Evolutionary conservation across 495 filamentous ascomycete species (phyloP), one percentile per base, ranked within the genome.

Genomic region (Penicillium robsamsonii): DNA sequence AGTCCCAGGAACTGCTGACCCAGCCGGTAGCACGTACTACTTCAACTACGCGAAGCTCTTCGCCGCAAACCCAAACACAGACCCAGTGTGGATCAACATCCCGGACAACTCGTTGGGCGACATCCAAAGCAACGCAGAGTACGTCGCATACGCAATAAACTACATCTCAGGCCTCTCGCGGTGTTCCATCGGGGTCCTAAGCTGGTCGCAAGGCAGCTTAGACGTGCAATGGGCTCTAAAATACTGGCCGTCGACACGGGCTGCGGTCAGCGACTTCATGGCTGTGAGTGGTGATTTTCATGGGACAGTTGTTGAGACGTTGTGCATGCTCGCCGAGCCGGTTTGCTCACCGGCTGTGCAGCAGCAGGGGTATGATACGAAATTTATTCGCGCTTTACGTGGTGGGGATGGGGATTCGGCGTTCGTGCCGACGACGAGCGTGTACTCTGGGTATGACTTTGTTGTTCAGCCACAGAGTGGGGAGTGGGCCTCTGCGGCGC

Each of bases 181-280:
- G n/a, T n/a, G n/a, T n/a, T n/a, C n/a, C n/a, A n/a, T n/a, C n/a
- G n/a, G n/a, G n/a, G n/a, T n/a, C n/a, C n/a, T n/a, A n/a, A n/a
- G n/a, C n/a, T n/a, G n/a, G n/a, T n/a, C n/a, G n/a, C n/a, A n/a
- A n/a, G n/a, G n/a, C n/a, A n/a, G n/a, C n/a, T n/a, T 80, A 72
- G 73, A 72, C 49, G 57, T 72, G 2, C 77, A 80, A 62, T 80
- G 77, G 77, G 75, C 69, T 13, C 59, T 75, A 50, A 79, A 78
- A 57, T 79, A 79, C 69, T 80, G 75, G 75, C 75, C 77, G 1
- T 76, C 74, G 2, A 70, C 74, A 0, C 61, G 66, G 1, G 33
- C 24, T 11, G 53, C 60, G 2, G 64, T 71, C 2, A 65, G 55
- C 18, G 74, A 80, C 49, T 71, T 72, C 52, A 70, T 80, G 33